These are phyloP conservation scores for Maudiozyma humilis DNA, from an alignment of 1,139 yeast species.

Conservation along the genomic window DNA sequence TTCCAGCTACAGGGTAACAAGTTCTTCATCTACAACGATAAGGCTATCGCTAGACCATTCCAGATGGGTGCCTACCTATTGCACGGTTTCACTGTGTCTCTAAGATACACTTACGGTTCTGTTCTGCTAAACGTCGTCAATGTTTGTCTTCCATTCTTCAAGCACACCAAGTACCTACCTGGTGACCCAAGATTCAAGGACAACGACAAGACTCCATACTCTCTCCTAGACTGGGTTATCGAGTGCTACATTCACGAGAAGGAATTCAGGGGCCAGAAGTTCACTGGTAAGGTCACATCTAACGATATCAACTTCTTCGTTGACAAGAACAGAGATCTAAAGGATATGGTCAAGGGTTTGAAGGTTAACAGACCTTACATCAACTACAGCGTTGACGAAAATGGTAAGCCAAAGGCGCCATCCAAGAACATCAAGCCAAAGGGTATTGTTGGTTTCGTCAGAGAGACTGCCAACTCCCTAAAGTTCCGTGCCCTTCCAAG, in stretches of 20 bases:
- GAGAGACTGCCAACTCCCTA: slow-evolving; percentile 17
- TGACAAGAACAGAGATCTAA: slow-evolving; percentile 13
- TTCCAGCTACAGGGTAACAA: slow-evolving; percentile 20
- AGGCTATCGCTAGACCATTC: slow-evolving; percentile 13
- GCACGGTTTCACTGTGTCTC: slow-evolving; percentile 16
- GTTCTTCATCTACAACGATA: slow-evolving; percentile 15
- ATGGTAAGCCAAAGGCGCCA: slow-evolving; percentile 17
- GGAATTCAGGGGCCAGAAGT: slow-evolving; percentile 1
- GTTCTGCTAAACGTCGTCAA: slow-evolving; percentile 16
- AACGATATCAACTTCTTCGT: slow-evolving; percentile 16
- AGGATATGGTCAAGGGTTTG: slow-evolving; percentile 15
- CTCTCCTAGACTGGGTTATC: slow-evolving; percentile 18
- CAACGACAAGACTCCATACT: slow-evolving; percentile 10
- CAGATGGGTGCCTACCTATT: slow-evolving; percentile 18
- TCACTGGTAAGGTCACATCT: slow-evolving; percentile 9
- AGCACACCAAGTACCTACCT: slow-evolving; percentile 19
- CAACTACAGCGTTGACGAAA: slow-evolving; percentile 17
- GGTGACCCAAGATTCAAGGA: slow-evolving; percentile 17
- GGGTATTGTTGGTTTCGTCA: slow-evolving; percentile 15
- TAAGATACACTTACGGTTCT: slow-evolving; percentile 18
- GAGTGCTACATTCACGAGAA: slow-evolving; percentile 13
- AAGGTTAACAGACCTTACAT: slow-evolving; percentile 18
- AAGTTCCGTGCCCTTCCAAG: slow-evolving; percentile 12
- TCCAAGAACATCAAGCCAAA: slow-evolving; percentile 13
- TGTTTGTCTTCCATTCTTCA: slow-evolving; percentile 16